Evolutionary conservation across 192 early-diverging fungal genomes (phyloP).

Genomic region (Rhizophagus clarus): DNA sequence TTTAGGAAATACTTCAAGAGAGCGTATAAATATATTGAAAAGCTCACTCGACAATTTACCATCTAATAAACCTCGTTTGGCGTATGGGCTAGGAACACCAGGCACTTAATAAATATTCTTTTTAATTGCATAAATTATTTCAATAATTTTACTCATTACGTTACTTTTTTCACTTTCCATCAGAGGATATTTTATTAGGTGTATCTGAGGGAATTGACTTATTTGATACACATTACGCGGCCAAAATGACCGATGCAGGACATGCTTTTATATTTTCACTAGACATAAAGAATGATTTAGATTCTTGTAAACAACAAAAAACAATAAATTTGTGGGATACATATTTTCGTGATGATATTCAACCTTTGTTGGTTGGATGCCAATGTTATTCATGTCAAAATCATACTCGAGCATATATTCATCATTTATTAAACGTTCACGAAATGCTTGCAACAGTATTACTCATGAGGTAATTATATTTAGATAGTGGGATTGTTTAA

Average conservation of each 20-base stretch:
- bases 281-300: constrained; percentile 1
- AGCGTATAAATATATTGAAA: constrained; percentile 44
- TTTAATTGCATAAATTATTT: neutral
- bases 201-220: constrained; percentile 65
- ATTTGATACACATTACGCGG: constrained; percentile 73
- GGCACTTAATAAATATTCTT: constrained; percentile 34
- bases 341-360: constrained; percentile 58
- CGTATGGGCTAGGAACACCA: constrained; percentile 55
- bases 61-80: constrained; percentile 54
- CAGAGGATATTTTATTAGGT: constrained; percentile 55
- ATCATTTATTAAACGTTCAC: constrained; percentile 70
- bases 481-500: neutral
- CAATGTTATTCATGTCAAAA: constrained; percentile 66
- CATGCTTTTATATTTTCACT: constrained; percentile 64
- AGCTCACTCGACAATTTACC: constrained; percentile 53
- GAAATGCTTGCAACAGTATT: constrained; percentile 81
- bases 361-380: constrained; percentile 63
- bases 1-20: constrained; percentile 36
- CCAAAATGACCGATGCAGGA: constrained; percentile 64
- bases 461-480: constrained; percentile 62
- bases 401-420: constrained; percentile 73
- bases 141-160: neutral
- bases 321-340: constrained; percentile 60
- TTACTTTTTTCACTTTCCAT: too few species aligned
- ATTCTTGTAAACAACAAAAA: neutral